phyloP scores from a whole-genome alignment of 23 red algal species.

The Rhodosorus marinus region DNA sequence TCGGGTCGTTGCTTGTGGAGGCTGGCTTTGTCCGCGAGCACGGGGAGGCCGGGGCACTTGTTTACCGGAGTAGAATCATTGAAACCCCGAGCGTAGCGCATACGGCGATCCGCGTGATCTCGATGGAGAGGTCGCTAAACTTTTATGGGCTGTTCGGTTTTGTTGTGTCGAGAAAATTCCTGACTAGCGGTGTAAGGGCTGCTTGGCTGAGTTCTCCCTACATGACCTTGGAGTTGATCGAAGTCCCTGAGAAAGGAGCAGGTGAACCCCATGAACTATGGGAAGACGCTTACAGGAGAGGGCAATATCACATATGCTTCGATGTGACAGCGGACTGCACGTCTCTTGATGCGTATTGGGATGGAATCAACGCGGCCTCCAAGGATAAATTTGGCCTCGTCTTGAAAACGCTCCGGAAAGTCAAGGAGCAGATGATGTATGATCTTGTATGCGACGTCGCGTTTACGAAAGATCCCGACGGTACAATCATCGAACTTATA shows the following conservation, averaged over 20 bases:
- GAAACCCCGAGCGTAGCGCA: no score
- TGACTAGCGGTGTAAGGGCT: not conserved
- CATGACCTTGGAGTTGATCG: not conserved
- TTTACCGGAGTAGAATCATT: no score
- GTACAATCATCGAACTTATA: not conserved
- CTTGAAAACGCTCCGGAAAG: not conserved
- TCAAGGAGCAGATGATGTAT: not conserved
- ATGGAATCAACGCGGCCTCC: not conserved
- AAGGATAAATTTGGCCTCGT: not conserved
- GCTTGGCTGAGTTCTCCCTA: not conserved
- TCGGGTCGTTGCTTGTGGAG: no score
- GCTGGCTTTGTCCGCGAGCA: no score
- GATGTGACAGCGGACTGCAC: conserved; percentile 2
- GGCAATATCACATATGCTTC: not conserved
- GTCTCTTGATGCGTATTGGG: not conserved
- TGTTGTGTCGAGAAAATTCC: not conserved
- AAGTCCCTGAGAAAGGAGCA: not conserved
- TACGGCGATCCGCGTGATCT: no score
- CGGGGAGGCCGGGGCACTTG: no score
- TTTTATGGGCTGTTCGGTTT: conserved; percentile 2
- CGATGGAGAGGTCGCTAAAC: not conserved
- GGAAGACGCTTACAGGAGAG: not conserved
- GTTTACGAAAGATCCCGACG: not conserved
- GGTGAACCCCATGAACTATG: not conserved
- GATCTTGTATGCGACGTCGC: conserved; percentile 2